Base-by-base conservation (phyloP, 176 grass and related monocot genomes). In the Echinochloa phyllopogon region DNA sequence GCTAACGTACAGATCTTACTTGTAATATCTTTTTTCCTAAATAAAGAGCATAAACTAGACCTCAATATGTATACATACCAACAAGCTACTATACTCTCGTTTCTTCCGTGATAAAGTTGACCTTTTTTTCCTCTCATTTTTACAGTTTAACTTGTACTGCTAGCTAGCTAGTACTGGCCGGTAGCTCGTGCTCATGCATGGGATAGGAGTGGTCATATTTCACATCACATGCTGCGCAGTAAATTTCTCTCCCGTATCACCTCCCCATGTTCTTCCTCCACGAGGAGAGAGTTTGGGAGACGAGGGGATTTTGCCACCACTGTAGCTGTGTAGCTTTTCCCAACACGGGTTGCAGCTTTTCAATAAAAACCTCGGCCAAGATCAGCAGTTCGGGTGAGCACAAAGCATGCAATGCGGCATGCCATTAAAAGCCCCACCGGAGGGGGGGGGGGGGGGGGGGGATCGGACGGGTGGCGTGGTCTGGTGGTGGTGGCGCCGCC, bases 321-420 rank as follows among this genome's bases (percentile, higher is more conserved):
- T 44, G 65, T 82, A 82, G 38, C 27, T 39, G 25, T 48, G 59
- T 72, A 72, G 69, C 69, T 73, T 90, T 86, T 83, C 75, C 27
- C 59, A 74, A 57, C 66, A 59, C 37, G 37, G 55, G 43, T 11
- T 10, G 65, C 74, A 79, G 84, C 84, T 90, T 90, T 90, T 75
- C 51, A 82, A 83, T 84, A 68, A 90, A 83, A 86, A 41, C 81
- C 72, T 36, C 55, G 39, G 15, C 29, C 29, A 39, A 83, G 74
- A 83, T 74, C 74, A 83, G 79, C 80, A 61, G 84, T 36, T 84
- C 67, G 5, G 24, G 69, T 6, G 44, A 44, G 64, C 80, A 58
- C 63, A 84, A 64, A 86, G 61, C 81, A 80, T 48, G 69, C 57
- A 53, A 80, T 65, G 83, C 57, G 29, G 68, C 59, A 44, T 55